A percentile compares a stretch with the other conserved stretches of the same genome.
phyloP scores from a whole-genome alignment of 108 stramenopile genomes.

The Fistulifera pelliculosa region DNA sequence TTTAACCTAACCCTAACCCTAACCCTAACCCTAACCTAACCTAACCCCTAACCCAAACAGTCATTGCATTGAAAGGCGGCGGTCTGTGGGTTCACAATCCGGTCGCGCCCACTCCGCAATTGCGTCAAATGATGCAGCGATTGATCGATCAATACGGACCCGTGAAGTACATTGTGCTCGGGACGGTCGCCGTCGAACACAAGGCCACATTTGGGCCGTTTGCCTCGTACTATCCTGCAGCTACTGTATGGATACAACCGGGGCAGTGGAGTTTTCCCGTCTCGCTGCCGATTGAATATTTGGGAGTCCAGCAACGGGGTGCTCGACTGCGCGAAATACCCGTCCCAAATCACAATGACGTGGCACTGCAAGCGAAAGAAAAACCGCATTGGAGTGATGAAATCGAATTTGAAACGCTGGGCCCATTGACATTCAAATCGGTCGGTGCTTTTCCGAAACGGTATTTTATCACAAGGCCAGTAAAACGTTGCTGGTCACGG shows the following conservation, averaged over 20 bases:
- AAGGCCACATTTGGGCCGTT: slow-evolving; percentile 85
- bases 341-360: slow-evolving; percentile 20
- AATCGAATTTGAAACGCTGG: slow-evolving; percentile 73
- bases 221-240: slow-evolving; percentile 60
- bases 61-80: slow-evolving; percentile 47
- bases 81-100: slow-evolving; percentile 87
- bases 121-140: slow-evolving; percentile 46
- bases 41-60: slow-evolving; percentile 25
- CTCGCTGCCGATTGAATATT: slow-evolving; percentile 54
- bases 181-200: slow-evolving; percentile 87
- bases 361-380: slow-evolving; percentile 1
- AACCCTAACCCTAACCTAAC: slow-evolving; percentile 22
- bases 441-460: slow-evolving; percentile 83
- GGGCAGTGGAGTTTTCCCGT: slow-evolving; percentile 84
- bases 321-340: slow-evolving; percentile 46
- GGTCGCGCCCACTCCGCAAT: slow-evolving; percentile 85
- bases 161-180: slow-evolving; percentile 80
- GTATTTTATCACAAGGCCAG: slow-evolving; percentile 79
- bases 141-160: slow-evolving; percentile 69
- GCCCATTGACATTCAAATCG: slow-evolving; percentile 67
- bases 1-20: slow-evolving; percentile 27
- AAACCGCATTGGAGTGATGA: slow-evolving; percentile 67
- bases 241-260: slow-evolving; percentile 78
- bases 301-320: slow-evolving; percentile 53
- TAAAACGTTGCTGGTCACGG: slow-evolving; percentile 77